Base-by-base conservation (phyloP, 495 filamentous ascomycete species). In the Hypoxylon subgilvum region DNA sequence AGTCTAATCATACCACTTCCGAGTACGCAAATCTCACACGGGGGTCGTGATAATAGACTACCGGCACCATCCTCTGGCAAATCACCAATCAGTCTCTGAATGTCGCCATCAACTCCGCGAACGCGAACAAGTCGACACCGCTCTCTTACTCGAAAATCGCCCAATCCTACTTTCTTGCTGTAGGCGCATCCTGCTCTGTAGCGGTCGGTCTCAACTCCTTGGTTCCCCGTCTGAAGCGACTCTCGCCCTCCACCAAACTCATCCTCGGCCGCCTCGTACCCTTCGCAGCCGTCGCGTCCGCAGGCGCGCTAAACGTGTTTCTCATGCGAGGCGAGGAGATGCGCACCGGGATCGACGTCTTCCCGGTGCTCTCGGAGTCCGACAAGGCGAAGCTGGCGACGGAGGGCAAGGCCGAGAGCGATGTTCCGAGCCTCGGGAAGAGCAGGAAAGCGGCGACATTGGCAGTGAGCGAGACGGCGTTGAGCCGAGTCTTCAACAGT, bases 301-400 rank as follows among this genome's bases (percentile, higher is more conserved):
- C 94, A 2, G 90, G 89, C 52, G 91, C 88, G 1, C 79, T 98
- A 35, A 98, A 98, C 71, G 95, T 97, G 25, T 93, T 96, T 77
- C 80, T 98, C 52, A 98, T 98, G 94, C 89, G 94, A 61, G 88
- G 90, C 43, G 92, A 96, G 72, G 94, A 98, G 75, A 96, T 97
- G 57, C 79, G 90, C 66, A 84, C 79, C 39, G 94, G 94, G 9
- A 97, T 98, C 68, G 92, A 98, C 73, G 86, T 98, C n/a, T 97
- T 85, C 76, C 91, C 90, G 0, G 83, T 87, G 17, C 79, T 88
- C 1, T 83, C 80, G 17, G 82, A 79, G 1, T 72, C 75, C 1
- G 78, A 85, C 44, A 84, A 82, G 65, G 63, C 62, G 36, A 76
- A 77, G 65, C 78, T 86, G 28, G 82, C 79, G 4, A 62, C 50